Conservation (phyloP, 371 early-diverging fungal species). For the Mucor mucedo region DNA sequence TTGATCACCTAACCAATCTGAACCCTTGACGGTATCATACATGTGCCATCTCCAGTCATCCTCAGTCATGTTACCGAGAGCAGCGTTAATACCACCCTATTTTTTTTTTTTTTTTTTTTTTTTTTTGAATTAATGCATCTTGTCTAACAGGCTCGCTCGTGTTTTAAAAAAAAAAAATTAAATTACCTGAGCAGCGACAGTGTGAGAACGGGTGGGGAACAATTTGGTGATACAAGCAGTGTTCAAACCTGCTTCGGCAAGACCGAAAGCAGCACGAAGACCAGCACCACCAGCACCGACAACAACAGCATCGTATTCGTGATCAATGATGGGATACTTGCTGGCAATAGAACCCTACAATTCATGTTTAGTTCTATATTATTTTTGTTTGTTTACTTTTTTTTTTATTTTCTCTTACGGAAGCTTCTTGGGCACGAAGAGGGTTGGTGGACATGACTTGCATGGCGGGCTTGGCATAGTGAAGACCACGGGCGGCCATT, state of each 20-base stretch:
- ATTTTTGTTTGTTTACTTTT: not conserved
- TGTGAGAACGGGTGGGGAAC: conserved; percentile 98
- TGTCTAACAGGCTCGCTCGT: no score
- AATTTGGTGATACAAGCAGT: conserved; percentile 98
- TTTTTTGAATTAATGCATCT: conserved; percentile 1
- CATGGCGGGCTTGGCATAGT: conserved; percentile 60
- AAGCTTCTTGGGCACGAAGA: conserved; percentile 72
- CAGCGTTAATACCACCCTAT: conserved; percentile 98
- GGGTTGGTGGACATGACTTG: conserved; percentile 76
- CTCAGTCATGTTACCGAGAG: conserved; percentile 98
- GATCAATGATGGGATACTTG: conserved; percentile 95
- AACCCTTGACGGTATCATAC: conserved; percentile 99
- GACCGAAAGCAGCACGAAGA: conserved; percentile 97
- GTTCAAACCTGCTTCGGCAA: conserved; percentile 96
- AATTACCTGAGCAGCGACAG: conserved; percentile 93
- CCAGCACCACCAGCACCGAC: conserved; percentile 99
- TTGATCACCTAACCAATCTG: conserved; percentile 98
- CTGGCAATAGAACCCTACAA: conserved; percentile 62
- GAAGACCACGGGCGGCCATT: conserved; percentile 34
- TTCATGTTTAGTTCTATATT: not conserved
- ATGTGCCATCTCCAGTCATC: conserved; percentile 99
- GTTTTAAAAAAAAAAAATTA: no score
- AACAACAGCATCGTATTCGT: conserved; percentile 96
- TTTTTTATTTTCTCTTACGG: conserved; percentile 43
- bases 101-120: not conserved